Conservation (phyloP, 108 stramenopile genomes). For the Skeletonema tropicum region DNA sequence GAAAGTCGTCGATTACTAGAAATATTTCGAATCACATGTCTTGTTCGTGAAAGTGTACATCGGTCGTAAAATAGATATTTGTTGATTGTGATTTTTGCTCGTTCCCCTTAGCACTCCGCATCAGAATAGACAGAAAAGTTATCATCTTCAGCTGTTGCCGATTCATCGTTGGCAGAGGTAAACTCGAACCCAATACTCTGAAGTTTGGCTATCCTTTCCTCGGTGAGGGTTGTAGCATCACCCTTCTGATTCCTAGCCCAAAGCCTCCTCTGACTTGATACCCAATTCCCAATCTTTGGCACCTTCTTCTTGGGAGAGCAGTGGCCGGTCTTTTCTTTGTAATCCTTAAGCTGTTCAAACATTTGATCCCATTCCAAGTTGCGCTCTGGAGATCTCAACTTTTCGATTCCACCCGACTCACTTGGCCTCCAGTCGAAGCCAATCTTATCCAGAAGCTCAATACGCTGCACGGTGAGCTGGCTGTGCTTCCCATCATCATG, state of each 20-base stretch:
- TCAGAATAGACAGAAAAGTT: background rate
- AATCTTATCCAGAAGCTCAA: slow-evolving; percentile 61
- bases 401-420: slow-evolving; percentile 8
- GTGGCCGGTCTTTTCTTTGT: slow-evolving; percentile 11
- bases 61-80: background rate
- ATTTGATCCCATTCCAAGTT: slow-evolving; percentile 15
- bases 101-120: background rate
- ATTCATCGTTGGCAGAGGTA: background rate
- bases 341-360: slow-evolving; percentile 3
- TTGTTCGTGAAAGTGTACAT: background rate
- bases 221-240: slow-evolving; percentile 50
- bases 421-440: slow-evolving; percentile 63
- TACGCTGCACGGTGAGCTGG: slow-evolving; percentile 61
- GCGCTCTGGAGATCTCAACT: background rate
- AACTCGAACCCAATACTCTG: slow-evolving; percentile 45
- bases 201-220: slow-evolving; percentile 47
- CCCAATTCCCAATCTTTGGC: slow-evolving; percentile 12
- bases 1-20: no score
- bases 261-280: background rate
- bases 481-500: slow-evolving; percentile 17
- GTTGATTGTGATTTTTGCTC: background rate
- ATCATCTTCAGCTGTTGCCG: background rate
- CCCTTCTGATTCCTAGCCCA: slow-evolving; percentile 30
- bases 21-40: background rate
- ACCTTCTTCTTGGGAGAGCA: slow-evolving; percentile 7